These are phyloP conservation scores for Candida tammaniensis DNA, from an alignment of 805 yeast genomes.

Conservation along the genomic window DNA sequence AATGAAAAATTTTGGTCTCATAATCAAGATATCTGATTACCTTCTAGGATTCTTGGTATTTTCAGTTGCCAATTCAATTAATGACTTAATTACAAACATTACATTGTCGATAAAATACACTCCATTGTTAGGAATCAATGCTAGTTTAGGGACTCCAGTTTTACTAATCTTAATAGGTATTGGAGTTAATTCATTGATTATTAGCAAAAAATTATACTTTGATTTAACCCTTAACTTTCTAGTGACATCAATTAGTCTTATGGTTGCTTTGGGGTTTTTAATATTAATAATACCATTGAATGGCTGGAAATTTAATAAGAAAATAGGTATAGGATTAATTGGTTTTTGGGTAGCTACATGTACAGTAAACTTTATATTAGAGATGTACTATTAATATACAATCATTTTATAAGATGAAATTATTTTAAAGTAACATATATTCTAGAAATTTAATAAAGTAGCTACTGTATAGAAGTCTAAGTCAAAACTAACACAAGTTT, in stretches of 20 bases:
- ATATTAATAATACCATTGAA: slow-evolving; percentile 29
- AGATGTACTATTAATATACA: too few species aligned
- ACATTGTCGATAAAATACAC: slow-evolving; percentile 41
- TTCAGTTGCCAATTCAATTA: slow-evolving; percentile 50
- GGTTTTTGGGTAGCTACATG: slow-evolving; percentile 19
- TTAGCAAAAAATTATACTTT: slow-evolving; percentile 16
- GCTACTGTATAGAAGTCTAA: background rate
- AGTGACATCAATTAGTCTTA: slow-evolving; percentile 24
- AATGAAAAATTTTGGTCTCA: slow-evolving; percentile 44
- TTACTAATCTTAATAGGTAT: slow-evolving; percentile 48
- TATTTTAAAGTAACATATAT: too few species aligned
- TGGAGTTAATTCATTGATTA: slow-evolving; percentile 43
- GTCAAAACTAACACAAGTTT: too few species aligned
- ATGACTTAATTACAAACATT: slow-evolving; percentile 50
- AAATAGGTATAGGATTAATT: slow-evolving; percentile 24
- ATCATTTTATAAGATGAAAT: too few species aligned
- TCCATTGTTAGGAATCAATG: slow-evolving; percentile 43
- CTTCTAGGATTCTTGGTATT: slow-evolving; percentile 47
- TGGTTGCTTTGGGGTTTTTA: slow-evolving; percentile 20
- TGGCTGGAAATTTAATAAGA: slow-evolving; percentile 32
- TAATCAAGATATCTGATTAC: slow-evolving; percentile 45
- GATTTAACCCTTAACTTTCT: slow-evolving; percentile 21
- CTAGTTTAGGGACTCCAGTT: slow-evolving; percentile 55
- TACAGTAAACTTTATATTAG: slow-evolving; percentile 14
- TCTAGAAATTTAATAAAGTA: too few species aligned